phyloP scores from a whole-genome alignment of 2,329 filamentous ascomycete species.

The Remersonia thermophila region DNA sequence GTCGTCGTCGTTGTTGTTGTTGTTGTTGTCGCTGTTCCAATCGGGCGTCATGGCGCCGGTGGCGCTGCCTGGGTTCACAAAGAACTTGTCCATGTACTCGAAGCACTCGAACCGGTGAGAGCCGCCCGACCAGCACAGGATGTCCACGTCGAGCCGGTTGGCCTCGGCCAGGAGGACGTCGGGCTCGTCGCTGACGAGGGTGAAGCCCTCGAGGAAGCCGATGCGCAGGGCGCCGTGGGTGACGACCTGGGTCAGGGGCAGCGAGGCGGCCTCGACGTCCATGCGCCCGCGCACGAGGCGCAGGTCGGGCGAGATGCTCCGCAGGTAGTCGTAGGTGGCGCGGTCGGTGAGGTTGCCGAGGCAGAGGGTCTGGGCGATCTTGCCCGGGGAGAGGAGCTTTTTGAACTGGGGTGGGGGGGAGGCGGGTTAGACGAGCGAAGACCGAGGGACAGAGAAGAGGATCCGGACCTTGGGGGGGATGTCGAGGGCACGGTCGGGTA shows the following conservation, averaged over 20 bases:
- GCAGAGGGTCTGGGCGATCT: conserved; percentile 72
- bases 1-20: no score
- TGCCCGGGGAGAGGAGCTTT: conserved; percentile 71
- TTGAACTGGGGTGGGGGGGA: conserved; percentile 49
- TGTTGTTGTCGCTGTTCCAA: conserved; percentile 43
- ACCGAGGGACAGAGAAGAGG: neutral
- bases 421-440: neutral
- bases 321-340: conserved; percentile 68
- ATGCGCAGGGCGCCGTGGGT: conserved; percentile 53
- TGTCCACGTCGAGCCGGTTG: conserved; percentile 56
- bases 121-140: conserved; percentile 52
- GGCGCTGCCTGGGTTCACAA: conserved; percentile 56
- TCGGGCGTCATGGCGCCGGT: conserved; percentile 50
- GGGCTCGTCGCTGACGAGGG: conserved; percentile 53
- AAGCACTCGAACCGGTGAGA: conserved; percentile 59
- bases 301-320: conserved; percentile 59
- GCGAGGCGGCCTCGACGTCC: conserved; percentile 53
- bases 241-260: conserved; percentile 53
- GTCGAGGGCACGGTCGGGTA: conserved; percentile 82
- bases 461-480: conserved; percentile 69
- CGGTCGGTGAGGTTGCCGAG: conserved; percentile 71
- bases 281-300: conserved; percentile 57
- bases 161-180: conserved; percentile 56
- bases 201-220: conserved; percentile 57
- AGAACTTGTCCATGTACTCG: conserved; percentile 65